Base-by-base conservation (phyloP, 192 early-diverging fungal species). In the Gigaspora rosea region DNA sequence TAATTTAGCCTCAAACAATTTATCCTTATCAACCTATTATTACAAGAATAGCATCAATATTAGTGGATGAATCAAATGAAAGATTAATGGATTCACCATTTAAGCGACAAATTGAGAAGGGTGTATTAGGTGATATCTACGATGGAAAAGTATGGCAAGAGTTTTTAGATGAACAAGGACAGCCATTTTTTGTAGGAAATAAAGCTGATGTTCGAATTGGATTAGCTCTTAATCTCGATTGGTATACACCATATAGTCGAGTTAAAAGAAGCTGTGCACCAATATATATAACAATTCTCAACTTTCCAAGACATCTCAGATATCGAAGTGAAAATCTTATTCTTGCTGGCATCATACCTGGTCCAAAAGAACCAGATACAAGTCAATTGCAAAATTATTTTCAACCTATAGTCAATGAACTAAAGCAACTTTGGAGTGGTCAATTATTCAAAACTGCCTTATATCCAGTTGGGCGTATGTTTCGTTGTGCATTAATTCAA, bases 141-240 rank as follows among this genome's bases (percentile, higher is more conserved):
- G n/a, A 67, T 35, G 12, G 13, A 46, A 36, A 15, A 35, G n/a
- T 13, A 1, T 36, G 46, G 36, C 36, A 67, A 22, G 36, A 11
- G 15, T 67, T 67, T 67, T 6, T 18, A 35, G 41, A 67, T 67
- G 8, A 22, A 13, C 15, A 67, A 36, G n/a, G 8, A 18, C 33
- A 67, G 8, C 65, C 13, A 35, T 67, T 67, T 41, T 67, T 67
- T 66, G n/a, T n/a, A 8, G 36, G n/a, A 46, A 46, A 67, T 67
- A 18, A 2, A 41, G 18, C 18, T 35, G n/a, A 66, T 36, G 18
- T 46, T 10, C 33, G 18, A 35, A 36, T 66, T 66, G 64, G n/a
- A 66, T 66, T 66, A 9, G 64, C 64, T 13, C 36, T 66, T 16
- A 66, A 66, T 66, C 8, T 66, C 4, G 13, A 66, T 47, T 66